Evolutionary conservation across 78 protist genomes (phyloP).

Genomic region (Paulinella micropora): DNA sequence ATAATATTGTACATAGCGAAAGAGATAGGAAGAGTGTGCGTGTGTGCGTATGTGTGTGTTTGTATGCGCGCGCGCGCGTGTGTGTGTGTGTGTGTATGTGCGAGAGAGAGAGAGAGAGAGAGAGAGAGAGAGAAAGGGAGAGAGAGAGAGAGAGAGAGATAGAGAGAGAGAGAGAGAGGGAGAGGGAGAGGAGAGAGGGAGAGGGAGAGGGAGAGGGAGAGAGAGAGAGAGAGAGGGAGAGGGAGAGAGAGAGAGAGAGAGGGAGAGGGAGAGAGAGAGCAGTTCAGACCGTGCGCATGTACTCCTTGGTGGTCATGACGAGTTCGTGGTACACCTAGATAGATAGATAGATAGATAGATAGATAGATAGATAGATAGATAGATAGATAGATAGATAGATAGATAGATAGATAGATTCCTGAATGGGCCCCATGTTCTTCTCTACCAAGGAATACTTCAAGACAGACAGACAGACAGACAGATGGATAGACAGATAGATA

Average conservation of each 20-base stretch:
- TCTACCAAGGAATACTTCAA: no score
- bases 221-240: no score
- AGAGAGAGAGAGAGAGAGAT: background rate
- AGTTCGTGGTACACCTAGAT: conserved; percentile 97
- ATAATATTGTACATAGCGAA: background rate
- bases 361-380: background rate
- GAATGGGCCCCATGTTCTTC: no score
- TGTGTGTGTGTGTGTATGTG: no score
- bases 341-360: conserved; percentile 45
- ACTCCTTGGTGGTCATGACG: conserved; percentile 84
- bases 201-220: background rate
- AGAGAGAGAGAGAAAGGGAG: background rate
- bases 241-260: no score
- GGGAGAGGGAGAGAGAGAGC: conserved; percentile 55
- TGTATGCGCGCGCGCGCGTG: no score
- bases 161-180: background rate
- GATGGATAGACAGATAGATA: background rate
- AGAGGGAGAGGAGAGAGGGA: conserved; percentile 27
- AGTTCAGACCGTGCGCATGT: conserved; percentile 66
- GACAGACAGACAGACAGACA: background rate
- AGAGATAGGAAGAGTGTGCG: background rate
- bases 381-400: background rate
- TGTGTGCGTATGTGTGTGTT: no score
- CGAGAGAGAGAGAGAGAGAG: no score
- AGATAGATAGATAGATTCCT: background rate